phyloP scores from a whole-genome alignment of 176 grass and related monocot genomes.

The Saccharum spontaneum region DNA sequence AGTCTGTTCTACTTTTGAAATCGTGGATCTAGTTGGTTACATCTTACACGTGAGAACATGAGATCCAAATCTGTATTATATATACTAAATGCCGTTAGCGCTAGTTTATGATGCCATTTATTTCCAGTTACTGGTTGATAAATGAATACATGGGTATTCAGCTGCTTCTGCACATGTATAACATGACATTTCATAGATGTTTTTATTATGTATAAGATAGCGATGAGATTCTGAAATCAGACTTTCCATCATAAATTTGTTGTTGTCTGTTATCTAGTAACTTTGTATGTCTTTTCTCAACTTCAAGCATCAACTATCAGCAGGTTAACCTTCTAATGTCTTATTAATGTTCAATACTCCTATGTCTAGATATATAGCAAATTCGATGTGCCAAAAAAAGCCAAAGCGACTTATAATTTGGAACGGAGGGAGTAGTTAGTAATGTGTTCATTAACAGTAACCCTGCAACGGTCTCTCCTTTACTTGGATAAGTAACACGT shows the following conservation, averaged over 20 bases:
- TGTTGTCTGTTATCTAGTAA: not conserved
- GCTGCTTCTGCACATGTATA: not conserved
- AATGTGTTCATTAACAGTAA: not conserved
- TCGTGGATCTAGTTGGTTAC: not conserved
- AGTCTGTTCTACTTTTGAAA: not conserved
- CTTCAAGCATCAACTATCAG: conserved; percentile 9
- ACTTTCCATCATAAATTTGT: not conserved
- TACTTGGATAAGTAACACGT: conserved; percentile 10
- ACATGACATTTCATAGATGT: not conserved
- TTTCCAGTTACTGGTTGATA: not conserved
- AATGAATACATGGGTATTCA: not conserved
- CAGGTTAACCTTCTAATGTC: not conserved
- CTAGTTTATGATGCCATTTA: not conserved
- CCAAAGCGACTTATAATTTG: no score
- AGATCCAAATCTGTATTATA: not conserved
- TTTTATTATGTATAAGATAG: not conserved
- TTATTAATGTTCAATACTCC: not conserved
- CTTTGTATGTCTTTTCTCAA: not conserved
- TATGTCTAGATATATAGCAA: no score
- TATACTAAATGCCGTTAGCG: not conserved
- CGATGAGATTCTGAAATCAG: not conserved
- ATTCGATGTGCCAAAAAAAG: no score
- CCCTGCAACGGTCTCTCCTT: not conserved
- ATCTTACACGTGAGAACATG: not conserved
- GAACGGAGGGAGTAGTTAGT: not conserved